Conservation (phyloP, 495 filamentous ascomycete species). For the Terfezia boudieri region DNA sequence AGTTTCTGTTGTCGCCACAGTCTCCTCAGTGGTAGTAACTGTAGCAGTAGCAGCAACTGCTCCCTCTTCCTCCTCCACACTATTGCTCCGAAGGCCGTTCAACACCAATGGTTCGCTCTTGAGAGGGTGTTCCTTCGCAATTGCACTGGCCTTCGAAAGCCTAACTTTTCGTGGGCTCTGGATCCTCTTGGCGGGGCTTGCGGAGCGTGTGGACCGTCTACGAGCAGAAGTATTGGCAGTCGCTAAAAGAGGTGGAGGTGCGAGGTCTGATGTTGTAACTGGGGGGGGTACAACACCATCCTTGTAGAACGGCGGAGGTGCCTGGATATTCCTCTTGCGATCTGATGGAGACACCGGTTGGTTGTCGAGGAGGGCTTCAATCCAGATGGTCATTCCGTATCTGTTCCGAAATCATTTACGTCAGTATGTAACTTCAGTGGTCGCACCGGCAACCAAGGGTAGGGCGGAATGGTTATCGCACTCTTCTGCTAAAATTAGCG, state of each 20-base stretch:
- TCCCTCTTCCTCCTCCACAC: constrained; percentile 11
- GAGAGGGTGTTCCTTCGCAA: constrained; percentile 24
- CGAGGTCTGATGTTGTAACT: constrained; percentile 18
- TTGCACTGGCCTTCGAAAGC: constrained; percentile 30
- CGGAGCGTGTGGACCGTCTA: constrained; percentile 30
- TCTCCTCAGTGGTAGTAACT: constrained; percentile 14
- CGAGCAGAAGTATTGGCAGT: constrained; percentile 17
- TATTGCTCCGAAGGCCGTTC: not conserved
- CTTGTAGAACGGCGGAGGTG: constrained; percentile 23
- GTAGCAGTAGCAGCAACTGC: constrained; percentile 10
- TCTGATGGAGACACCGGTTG: constrained; percentile 31
- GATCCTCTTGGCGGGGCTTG: constrained; percentile 29
- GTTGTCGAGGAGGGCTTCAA: constrained; percentile 68
- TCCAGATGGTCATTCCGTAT: constrained; percentile 65
- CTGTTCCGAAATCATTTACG: constrained; percentile 3
- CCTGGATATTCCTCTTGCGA: constrained; percentile 19
- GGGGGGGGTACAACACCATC: not conserved
- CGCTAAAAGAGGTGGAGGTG: constrained; percentile 20
- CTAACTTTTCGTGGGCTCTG: constrained; percentile 55
- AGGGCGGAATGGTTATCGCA: constrained; percentile 19
- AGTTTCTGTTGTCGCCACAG: constrained; percentile 6
- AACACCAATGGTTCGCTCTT: constrained; percentile 12
- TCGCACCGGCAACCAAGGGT: not conserved
- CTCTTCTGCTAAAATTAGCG: constrained; percentile 64
- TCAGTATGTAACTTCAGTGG: constrained; percentile 7